Evolutionary conservation across 1,284 basidiomycete species (phyloP).

Genomic region (Heliocybe sulcata): DNA sequence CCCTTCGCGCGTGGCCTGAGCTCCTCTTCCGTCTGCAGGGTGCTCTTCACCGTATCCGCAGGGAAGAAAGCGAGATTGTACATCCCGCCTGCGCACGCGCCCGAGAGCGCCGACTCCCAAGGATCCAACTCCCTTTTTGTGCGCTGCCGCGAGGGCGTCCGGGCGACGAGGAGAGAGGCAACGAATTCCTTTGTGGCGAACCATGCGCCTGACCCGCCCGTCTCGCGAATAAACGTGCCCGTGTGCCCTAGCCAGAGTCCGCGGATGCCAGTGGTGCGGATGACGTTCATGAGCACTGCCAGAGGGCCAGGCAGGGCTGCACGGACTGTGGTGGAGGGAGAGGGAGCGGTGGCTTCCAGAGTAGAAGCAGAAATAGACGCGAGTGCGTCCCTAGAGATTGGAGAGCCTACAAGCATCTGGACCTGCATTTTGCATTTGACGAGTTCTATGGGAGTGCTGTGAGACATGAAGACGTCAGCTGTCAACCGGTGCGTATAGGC

Average conservation of each 20-base stretch:
- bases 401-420: slow-evolving; percentile 60
- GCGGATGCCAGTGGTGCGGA: slow-evolving; percentile 61
- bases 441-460: slow-evolving; percentile 83
- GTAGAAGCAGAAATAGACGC: slow-evolving; percentile 15
- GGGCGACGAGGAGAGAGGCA: slow-evolving; percentile 47
- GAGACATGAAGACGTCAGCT: not conserved
- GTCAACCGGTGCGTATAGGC: too few relatives aligned
- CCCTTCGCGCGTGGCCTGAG: slow-evolving; percentile 46
- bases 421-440: slow-evolving; percentile 97
- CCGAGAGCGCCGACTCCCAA: slow-evolving; percentile 81
- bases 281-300: slow-evolving; percentile 54
- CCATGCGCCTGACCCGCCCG: slow-evolving; percentile 84
- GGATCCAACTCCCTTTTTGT: slow-evolving; percentile 50
- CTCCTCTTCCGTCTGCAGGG: slow-evolving; percentile 93
- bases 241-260: slow-evolving; percentile 88
- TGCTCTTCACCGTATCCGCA: slow-evolving; percentile 91
- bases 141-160: slow-evolving; percentile 19
- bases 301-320: slow-evolving; percentile 53
- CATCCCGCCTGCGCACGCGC: slow-evolving; percentile 81
- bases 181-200: slow-evolving; percentile 81
- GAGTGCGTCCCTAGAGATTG: slow-evolving; percentile 12
- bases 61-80: slow-evolving; percentile 89
- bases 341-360: slow-evolving; percentile 10
- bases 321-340: slow-evolving; percentile 17
- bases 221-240: slow-evolving; percentile 82